Evolutionary conservation across 306 rosid species (phyloP).

Genomic region (Glycine soja): DNA sequence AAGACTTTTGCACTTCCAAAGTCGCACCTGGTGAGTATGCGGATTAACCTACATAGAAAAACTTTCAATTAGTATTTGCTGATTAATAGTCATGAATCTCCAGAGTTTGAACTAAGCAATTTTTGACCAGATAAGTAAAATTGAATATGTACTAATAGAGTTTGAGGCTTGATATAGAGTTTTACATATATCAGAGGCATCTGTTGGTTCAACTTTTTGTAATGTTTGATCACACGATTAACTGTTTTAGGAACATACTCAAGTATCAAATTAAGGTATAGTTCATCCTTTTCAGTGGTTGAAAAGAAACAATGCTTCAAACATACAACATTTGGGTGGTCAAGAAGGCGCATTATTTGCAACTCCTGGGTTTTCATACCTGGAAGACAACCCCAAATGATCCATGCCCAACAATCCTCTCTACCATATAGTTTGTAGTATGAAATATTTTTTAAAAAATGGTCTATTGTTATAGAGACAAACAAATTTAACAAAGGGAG

Average conservation of each 20-base stretch:
- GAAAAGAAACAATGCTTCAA: conserved; percentile 95
- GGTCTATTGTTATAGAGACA: conserved; percentile 1
- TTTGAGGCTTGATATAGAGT: conserved; percentile 91
- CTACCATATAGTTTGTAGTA: conserved; percentile 96
- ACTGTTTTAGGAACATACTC: conserved; percentile 94
- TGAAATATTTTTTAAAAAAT: conserved; percentile 37
- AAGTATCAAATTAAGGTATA: conserved; percentile 87
- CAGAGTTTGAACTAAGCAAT: background rate
- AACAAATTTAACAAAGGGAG: background rate
- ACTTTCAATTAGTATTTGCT: background rate
- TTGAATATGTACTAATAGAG: conserved; percentile 65
- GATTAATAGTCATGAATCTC: background rate
- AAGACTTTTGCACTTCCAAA: conserved; percentile 95
- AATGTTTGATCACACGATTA: conserved; percentile 89
- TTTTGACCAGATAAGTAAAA: background rate
- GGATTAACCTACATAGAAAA: conserved; percentile 76
- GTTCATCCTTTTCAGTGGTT: conserved; percentile 89
- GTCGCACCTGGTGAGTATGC: conserved; percentile 93
- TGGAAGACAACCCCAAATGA: conserved; percentile 96
- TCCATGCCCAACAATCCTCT: conserved; percentile 91
- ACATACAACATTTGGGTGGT: conserved; percentile 88
- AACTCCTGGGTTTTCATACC: conserved; percentile 81
- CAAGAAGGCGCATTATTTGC: conserved; percentile 95
- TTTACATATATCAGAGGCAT: conserved; percentile 87
- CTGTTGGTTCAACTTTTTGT: conserved; percentile 87